Conservation (phyloP, 2,329 filamentous ascomycete genomes). For the Penicillium sp. region DNA sequence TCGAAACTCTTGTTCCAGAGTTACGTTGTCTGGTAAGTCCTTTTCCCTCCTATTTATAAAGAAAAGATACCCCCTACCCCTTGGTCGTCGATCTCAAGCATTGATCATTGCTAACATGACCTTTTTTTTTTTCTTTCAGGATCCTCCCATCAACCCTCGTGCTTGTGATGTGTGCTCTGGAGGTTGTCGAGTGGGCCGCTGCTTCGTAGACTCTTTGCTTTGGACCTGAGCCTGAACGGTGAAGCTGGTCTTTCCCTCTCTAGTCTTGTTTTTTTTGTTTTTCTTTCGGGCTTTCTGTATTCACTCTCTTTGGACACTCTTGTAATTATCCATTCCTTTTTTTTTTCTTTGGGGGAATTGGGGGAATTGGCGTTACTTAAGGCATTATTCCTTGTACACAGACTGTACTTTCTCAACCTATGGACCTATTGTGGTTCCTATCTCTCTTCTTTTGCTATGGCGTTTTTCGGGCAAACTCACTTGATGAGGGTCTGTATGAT, state of each 20-base stretch:
- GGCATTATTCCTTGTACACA: background rate
- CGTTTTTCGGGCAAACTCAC: background rate
- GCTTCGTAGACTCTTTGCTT: constrained; percentile 12
- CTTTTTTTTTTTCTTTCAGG: constrained; percentile 45
- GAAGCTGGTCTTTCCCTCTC: constrained; percentile 1
- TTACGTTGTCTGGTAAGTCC: constrained; percentile 82
- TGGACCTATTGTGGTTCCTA: background rate
- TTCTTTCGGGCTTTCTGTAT: background rate
- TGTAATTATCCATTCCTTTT: background rate
- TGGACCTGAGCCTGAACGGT: background rate
- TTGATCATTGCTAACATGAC: constrained; percentile 18
- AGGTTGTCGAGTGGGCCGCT: constrained; percentile 84
- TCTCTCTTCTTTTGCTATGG: background rate
- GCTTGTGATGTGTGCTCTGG: constrained; percentile 85
- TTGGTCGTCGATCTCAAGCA: background rate
- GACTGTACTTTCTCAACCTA: background rate
- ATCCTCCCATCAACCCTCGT: constrained; percentile 91
- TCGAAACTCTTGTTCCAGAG: constrained; percentile 90
- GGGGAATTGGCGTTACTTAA: background rate
- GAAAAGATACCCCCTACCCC: background rate
- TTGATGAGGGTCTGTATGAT: background rate
- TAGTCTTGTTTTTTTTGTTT: background rate
- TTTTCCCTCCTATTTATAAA: background rate
- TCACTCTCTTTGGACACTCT: background rate
- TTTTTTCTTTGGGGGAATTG: too few relatives aligned